Conservation (phyloP, 108 stramenopile species). For the Phaeodactylum tricornutum region DNA sequence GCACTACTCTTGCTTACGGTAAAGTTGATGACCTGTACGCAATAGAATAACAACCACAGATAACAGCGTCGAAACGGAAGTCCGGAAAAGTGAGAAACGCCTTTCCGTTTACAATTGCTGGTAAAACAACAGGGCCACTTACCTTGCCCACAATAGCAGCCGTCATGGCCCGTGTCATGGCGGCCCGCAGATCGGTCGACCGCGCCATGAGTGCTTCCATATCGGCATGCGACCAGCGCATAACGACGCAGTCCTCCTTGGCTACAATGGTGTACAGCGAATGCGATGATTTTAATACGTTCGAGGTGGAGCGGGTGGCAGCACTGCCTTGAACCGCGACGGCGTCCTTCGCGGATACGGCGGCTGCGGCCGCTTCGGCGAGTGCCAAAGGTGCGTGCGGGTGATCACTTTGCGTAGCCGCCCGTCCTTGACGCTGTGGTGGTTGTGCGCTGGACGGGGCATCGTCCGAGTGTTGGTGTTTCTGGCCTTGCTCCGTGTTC, state of each 20-base stretch:
- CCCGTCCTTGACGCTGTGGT: too few relatives aligned
- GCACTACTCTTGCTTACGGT: constrained; percentile 29
- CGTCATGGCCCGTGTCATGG: constrained; percentile 77
- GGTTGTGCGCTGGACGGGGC: neutral
- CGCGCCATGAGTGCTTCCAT: constrained; percentile 61
- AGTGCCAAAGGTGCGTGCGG: too few relatives aligned
- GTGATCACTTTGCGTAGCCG: too few relatives aligned
- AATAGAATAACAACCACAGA: too few relatives aligned
- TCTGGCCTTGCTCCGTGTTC: constrained; percentile 20
- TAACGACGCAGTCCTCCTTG: constrained; percentile 43
- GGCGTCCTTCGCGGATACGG: too few relatives aligned
- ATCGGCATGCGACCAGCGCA: constrained; percentile 65
- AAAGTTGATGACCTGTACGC: constrained; percentile 80
- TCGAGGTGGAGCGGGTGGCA: constrained; percentile 1
- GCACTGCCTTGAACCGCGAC: too few relatives aligned
- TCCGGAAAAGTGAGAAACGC: too few relatives aligned
- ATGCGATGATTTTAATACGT: too few relatives aligned
- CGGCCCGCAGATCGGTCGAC: constrained; percentile 49
- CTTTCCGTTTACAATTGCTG: too few relatives aligned
- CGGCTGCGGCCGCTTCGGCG: too few relatives aligned
- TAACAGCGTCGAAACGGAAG: too few relatives aligned
- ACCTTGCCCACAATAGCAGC: constrained; percentile 74
- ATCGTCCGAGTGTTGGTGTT: neutral
- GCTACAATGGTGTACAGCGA: constrained; percentile 56
- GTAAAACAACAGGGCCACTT: too few relatives aligned